These are phyloP conservation scores for Alternaria conjuncta DNA, from an alignment of 2,329 filamentous ascomycete genomes.

Conservation along the genomic window DNA sequence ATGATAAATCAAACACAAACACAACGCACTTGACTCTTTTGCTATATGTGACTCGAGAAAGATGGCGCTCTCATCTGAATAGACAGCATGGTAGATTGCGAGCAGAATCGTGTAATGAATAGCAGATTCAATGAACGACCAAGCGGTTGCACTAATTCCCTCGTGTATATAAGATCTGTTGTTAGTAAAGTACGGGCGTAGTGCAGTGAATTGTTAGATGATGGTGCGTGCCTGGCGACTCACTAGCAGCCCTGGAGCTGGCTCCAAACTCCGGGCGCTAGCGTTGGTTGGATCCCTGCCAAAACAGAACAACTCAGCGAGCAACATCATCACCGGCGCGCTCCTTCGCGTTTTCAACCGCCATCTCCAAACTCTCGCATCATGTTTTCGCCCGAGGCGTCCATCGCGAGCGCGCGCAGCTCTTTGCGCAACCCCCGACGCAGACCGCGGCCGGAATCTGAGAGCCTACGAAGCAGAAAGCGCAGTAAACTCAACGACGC, in stretches of 20 bases:
- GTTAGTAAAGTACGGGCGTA: neutral
- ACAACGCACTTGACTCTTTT: neutral
- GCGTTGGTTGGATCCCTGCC: neutral
- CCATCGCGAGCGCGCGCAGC: constrained; percentile 45
- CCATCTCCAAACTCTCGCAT: constrained; percentile 11
- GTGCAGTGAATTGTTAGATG: neutral
- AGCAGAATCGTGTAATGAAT: neutral
- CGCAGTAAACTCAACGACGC: constrained; percentile 56
- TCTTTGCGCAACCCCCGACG: constrained; percentile 55
- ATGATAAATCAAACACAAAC: constrained; percentile 16
- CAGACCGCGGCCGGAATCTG: constrained; percentile 53
- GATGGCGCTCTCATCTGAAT: neutral
- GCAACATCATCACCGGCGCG: constrained; percentile 33
- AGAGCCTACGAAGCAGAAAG: constrained; percentile 52
- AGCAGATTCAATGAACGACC: neutral
- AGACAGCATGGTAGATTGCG: neutral
- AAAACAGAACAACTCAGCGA: neutral
- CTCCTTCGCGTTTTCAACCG: constrained; percentile 36
- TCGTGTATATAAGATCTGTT: neutral
- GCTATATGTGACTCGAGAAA: neutral
- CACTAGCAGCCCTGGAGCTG: no score
- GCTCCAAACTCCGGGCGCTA: neutral
- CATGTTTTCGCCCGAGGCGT: constrained; percentile 51
- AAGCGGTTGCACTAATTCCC: neutral
- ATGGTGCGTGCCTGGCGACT: no score